Evolutionary conservation across 495 filamentous ascomycete species (phyloP).

Genomic region (Amphirosellinia nigrospora): DNA sequence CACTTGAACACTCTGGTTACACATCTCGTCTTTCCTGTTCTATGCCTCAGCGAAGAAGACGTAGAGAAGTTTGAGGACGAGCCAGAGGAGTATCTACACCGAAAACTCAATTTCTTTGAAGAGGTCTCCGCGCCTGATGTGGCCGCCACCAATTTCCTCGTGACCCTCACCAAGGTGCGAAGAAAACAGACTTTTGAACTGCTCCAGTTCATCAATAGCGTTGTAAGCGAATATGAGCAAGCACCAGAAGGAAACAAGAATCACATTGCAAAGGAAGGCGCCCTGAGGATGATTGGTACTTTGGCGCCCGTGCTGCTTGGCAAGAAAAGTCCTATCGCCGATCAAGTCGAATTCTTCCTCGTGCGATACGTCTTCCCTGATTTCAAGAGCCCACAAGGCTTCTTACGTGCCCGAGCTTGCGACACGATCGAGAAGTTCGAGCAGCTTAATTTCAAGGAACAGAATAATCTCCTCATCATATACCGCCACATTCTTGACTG

Average conservation of each 20-base stretch:
- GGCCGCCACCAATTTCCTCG: constrained; percentile 94
- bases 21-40: constrained; percentile 91
- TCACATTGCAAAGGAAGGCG: constrained; percentile 94
- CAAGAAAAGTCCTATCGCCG: constrained; percentile 96
- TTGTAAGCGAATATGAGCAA: constrained; percentile 86
- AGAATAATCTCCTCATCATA: constrained; percentile 90
- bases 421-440: constrained; percentile 98
- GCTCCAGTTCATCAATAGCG: constrained; percentile 87
- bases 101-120: constrained; percentile 97
- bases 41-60: constrained; percentile 92
- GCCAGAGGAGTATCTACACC: constrained; percentile 93
- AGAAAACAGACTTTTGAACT: constrained; percentile 96
- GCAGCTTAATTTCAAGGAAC: constrained; percentile 92
- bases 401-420: constrained; percentile 92
- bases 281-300: constrained; percentile 95
- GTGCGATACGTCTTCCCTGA: constrained; percentile 98
- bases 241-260: constrained; percentile 85
- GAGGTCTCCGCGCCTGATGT: constrained; percentile 96
- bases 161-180: constrained; percentile 90
- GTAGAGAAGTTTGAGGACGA: constrained; percentile 93
- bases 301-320: constrained; percentile 90
- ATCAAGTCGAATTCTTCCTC: constrained; percentile 99
- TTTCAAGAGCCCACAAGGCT: constrained; percentile 91
- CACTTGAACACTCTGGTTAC: constrained; percentile 90
- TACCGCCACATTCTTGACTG: constrained; percentile 97